Conservation (phyloP, 768 basidiomycete genomes). For the Hypholoma fasciculare region DNA sequence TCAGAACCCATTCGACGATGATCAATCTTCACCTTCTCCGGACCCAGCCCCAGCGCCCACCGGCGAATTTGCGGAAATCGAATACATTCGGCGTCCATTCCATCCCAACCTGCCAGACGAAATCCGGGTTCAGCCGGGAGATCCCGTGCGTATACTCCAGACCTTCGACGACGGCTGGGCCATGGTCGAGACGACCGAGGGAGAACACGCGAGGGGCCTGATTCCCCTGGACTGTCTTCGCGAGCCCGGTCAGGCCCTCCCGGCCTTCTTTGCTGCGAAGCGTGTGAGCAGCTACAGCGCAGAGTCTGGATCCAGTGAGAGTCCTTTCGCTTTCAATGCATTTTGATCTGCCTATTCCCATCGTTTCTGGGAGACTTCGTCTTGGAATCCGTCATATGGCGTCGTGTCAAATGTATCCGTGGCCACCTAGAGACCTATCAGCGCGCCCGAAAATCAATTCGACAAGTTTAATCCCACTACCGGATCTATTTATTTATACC, state of each 20-base stretch:
- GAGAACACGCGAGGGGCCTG: conserved; percentile 37
- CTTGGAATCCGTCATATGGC: not conserved
- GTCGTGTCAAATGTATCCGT: not conserved
- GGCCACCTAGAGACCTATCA: not conserved
- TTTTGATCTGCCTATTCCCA: not conserved
- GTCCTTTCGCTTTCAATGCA: conserved; percentile 4
- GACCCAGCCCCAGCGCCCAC: not conserved
- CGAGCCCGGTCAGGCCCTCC: conserved; percentile 42
- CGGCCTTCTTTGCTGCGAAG: conserved; percentile 50
- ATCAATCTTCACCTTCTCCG: not conserved
- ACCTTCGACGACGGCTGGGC: conserved; percentile 77
- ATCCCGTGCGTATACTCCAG: conserved; percentile 51
- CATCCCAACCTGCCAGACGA: conserved; percentile 59
- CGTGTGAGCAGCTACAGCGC: conserved; percentile 38
- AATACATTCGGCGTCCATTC: conserved; percentile 58
- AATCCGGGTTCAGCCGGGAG: conserved; percentile 48
- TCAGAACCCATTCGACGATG: conserved; percentile 15
- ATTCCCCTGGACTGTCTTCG: conserved; percentile 75
- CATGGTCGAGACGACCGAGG: conserved; percentile 33
- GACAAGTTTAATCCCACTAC: no score
- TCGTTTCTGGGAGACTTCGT: not conserved
- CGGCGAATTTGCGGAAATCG: conserved; percentile 36
- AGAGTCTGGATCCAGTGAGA: conserved; percentile 5
- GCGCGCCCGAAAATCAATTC: no score
- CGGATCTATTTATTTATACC: no score